Base-by-base conservation (phyloP, 306 rosid species). In the Malus sylvestris region DNA sequence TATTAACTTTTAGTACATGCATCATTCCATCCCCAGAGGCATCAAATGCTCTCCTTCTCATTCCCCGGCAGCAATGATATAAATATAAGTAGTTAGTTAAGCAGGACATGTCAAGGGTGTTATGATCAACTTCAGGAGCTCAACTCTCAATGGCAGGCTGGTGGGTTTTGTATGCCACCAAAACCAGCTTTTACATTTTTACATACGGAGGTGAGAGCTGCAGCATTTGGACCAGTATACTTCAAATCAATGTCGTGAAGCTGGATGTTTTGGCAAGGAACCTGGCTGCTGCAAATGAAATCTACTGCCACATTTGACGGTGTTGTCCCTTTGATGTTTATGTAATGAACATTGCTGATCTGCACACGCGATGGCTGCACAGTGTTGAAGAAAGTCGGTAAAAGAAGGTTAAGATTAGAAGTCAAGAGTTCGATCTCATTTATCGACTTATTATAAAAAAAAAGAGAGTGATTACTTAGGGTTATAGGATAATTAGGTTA, bases 301-400 rank as follows among this genome's bases (percentile, higher is more conserved):
- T 83, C 84, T 80, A 91, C 94, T 61, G 88, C 89, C 51, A 76
- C 19, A 33, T 68, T 71, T 15, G 90, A 51, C 23, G 3, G 10
- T 59, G 93, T 68, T 16, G 90, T 91, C 57, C 97, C 97, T 63
- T 5, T 83, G 10, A 91, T 66, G 73, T 91, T 86, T 53, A 72
- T 3, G 79, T 69, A 88, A 5, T 12, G 55, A 29, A 91, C 14
- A 53, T 83, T 63, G 16, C 69, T 82, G 33, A 91, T 44, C 80
- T 85, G 68, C 40, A 91, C 91, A 11, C 77, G 79, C 23, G 97
- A 91, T 67, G 93, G 88, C 87, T 88, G 78, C 68, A 72, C 40
- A 40, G 4, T 12, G 32, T 66, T 12, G 15, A 44, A 13, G 10
- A 16, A 58, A 7, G 10, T 16, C 25, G 35, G 23, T 11, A 11